These are phyloP conservation scores for Leccinum angustisporum DNA, from an alignment of 1,284 basidiomycete genomes.

Conservation along the genomic window DNA sequence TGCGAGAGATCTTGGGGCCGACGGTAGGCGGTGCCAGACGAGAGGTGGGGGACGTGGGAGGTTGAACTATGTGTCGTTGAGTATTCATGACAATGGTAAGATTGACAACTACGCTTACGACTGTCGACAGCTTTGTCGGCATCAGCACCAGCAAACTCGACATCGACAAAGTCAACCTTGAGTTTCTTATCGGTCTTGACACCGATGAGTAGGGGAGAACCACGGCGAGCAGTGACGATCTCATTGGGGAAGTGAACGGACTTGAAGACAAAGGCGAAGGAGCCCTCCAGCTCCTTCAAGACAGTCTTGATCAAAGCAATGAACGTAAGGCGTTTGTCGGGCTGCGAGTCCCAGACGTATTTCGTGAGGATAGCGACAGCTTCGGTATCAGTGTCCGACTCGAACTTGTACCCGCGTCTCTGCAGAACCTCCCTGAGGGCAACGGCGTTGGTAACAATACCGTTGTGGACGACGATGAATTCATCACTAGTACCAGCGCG, in stretches of 20 bases:
- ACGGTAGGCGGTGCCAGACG: constrained; percentile 77
- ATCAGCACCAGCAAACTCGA: constrained; percentile 85
- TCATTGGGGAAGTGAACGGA: constrained; percentile 96
- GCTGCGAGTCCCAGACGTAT: constrained; percentile 95
- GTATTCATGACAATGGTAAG: constrained; percentile 1
- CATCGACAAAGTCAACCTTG: constrained; percentile 99
- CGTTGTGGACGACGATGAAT: constrained; percentile 97
- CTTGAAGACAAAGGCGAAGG: constrained; percentile 99
- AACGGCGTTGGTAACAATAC: constrained; percentile 94
- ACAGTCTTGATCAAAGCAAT: constrained; percentile 94
- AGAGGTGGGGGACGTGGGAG: constrained; percentile 51
- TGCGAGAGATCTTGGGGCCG: constrained; percentile 85
- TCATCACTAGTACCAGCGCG: constrained; percentile 81
- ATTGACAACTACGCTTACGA: constrained; percentile 45
- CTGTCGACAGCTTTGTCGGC: constrained; percentile 56
- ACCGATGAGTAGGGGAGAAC: constrained; percentile 95
- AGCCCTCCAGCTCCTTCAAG: constrained; percentile 97
- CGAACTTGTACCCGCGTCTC: constrained; percentile 94
- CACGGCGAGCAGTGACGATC: constrained; percentile 93
- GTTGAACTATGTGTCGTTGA: constrained; percentile 42
- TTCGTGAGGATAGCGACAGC: constrained; percentile 95
- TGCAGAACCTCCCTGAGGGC: constrained; percentile 93
- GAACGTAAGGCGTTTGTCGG: constrained; percentile 87
- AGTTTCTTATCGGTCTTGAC: constrained; percentile 99
- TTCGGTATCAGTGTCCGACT: constrained; percentile 98